Conservation (phyloP, 331 rosid genomes). For the Quercus phellos region DNA sequence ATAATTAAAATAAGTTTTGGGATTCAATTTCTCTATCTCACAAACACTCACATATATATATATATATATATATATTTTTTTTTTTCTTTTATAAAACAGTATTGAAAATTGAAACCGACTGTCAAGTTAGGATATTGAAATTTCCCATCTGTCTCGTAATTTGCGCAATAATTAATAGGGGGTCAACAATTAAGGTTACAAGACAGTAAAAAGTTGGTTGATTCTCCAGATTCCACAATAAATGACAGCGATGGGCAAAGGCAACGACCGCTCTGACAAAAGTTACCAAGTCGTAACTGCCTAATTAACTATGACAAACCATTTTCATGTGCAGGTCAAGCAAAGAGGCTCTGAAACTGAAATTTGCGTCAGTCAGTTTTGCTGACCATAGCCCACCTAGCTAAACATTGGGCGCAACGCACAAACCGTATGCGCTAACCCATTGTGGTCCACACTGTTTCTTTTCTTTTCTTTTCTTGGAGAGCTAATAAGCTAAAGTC, state of each 20-base stretch:
- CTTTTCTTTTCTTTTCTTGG: not conserved
- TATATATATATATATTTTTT: too few species aligned
- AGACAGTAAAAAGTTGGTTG: not conserved
- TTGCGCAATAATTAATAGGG: not conserved
- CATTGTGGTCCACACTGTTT: not conserved
- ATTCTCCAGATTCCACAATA: not conserved
- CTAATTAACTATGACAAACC: constrained; percentile 30
- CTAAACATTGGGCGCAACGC: not conserved
- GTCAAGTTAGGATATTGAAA: too few species aligned
- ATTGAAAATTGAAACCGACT: too few species aligned
- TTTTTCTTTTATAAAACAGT: too few species aligned
- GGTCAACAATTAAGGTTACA: not conserved
- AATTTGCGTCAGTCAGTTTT: not conserved
- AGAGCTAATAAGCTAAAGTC: too few species aligned
- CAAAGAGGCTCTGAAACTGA: not conserved
- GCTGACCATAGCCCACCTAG: not conserved
- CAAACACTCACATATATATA: too few species aligned
- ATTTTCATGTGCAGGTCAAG: constrained; percentile 17
- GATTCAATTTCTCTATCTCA: too few species aligned
- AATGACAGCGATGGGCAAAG: not conserved
- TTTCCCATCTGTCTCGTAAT: too few species aligned
- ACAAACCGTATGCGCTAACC: not conserved
- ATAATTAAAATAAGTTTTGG: too few species aligned
- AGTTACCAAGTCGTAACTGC: constrained; percentile 34
- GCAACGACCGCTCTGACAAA: constrained; percentile 33